Conservation (phyloP, 805 yeast species). For the Starmerella riodocensis region DNA sequence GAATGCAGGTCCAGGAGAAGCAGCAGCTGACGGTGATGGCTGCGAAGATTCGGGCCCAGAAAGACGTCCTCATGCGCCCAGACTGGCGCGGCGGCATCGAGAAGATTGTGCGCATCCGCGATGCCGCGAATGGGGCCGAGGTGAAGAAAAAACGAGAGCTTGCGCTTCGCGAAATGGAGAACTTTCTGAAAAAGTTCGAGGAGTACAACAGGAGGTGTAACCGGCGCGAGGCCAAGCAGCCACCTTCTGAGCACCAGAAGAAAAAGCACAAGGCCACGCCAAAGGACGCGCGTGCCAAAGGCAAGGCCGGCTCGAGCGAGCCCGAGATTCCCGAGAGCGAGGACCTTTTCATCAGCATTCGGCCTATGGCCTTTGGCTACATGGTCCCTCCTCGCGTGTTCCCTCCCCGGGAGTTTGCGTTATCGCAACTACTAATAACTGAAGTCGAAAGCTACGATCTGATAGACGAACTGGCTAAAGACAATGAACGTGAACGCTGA, state of each 20-base stretch:
- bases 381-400: slow-evolving; percentile 15
- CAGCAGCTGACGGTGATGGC: slow-evolving; percentile 43
- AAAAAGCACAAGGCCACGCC: background rate
- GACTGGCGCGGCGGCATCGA: slow-evolving; percentile 39
- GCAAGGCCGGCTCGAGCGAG: slow-evolving; percentile 2
- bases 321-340: background rate
- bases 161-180: slow-evolving; percentile 38
- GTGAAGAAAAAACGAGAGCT: slow-evolving; percentile 37
- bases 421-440: slow-evolving; percentile 7
- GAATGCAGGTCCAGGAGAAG: slow-evolving; percentile 43
- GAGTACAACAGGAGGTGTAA: slow-evolving; percentile 7
- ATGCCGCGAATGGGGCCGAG: slow-evolving; percentile 39
- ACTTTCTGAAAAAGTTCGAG: slow-evolving; percentile 23
- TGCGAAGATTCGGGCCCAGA: slow-evolving; percentile 34
- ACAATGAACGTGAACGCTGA: background rate
- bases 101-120: slow-evolving; percentile 38
- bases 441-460: slow-evolving; percentile 15
- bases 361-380: slow-evolving; percentile 17
- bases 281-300: slow-evolving; percentile 5
- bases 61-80: slow-evolving; percentile 34
- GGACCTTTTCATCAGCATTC: slow-evolving; percentile 4
- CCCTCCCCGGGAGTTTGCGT: slow-evolving; percentile 16
- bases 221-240: slow-evolving; percentile 11
- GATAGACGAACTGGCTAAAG: slow-evolving; percentile 1
- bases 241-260: too few species aligned